Conservation (phyloP, 768 basidiomycete genomes). For the Rhodosporidiobolus sp. region DNA sequence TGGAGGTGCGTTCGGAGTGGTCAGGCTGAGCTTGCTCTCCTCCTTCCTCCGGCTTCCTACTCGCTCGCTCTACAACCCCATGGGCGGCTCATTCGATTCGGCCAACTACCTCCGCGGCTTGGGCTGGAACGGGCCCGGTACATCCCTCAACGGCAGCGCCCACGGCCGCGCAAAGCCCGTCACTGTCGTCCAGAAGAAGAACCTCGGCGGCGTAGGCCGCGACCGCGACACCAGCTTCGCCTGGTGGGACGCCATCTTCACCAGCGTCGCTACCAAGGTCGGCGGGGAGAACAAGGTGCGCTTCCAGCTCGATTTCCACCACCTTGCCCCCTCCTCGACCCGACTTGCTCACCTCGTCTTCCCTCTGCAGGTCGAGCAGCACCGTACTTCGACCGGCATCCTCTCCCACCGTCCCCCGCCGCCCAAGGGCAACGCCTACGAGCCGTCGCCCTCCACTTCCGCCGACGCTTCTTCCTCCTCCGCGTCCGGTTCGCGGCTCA, state of each 20-base stretch:
- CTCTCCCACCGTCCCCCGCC: conserved; percentile 37
- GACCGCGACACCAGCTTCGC: conserved; percentile 42
- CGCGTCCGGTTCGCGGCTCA: conserved; percentile 20
- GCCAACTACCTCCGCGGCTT: conserved; percentile 38
- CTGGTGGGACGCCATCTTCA: conserved; percentile 44
- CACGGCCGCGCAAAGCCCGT: conserved; percentile 39
- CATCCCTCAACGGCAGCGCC: conserved; percentile 26
- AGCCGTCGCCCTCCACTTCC: no score
- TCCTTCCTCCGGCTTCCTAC: not conserved
- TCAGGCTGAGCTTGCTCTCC: not conserved
- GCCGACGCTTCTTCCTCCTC: not conserved
- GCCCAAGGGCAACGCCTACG: conserved; percentile 5
- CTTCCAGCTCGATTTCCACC: not conserved
- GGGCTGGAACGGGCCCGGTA: conserved; percentile 41
- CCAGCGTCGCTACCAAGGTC: conserved; percentile 36
- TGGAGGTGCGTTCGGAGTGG: accelerated
- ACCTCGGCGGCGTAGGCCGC: conserved; percentile 38
- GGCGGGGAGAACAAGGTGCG: conserved; percentile 16
- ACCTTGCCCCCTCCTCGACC: no score
- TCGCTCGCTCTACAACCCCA: not conserved
- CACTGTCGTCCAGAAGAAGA: conserved; percentile 43
- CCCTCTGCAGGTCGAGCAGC: conserved; percentile 7
- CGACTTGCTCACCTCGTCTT: not conserved
- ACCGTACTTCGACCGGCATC: conserved; percentile 40
- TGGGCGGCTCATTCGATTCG: conserved; percentile 28